These are phyloP conservation scores for Phytopythium kandeliae DNA, from an alignment of 352 stramenopile species.

Conservation along the genomic window DNA sequence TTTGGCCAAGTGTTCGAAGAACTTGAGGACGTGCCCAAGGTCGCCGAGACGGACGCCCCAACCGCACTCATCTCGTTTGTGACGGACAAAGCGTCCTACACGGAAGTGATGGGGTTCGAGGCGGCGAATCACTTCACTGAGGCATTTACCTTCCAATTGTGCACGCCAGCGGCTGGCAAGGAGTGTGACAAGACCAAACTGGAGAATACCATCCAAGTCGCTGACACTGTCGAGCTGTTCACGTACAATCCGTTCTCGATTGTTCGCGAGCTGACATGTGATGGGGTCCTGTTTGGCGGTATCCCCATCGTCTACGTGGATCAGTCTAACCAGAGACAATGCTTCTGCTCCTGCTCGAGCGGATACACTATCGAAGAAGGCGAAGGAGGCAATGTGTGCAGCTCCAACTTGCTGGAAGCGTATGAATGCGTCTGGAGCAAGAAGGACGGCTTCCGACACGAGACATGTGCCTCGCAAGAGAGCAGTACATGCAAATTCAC, in stretches of 20 bases:
- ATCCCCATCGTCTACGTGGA: slow-evolving; percentile 46
- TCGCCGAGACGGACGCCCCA: background rate
- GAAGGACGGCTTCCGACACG: slow-evolving; percentile 18
- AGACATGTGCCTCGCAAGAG: slow-evolving; percentile 16
- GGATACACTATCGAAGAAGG: slow-evolving; percentile 24
- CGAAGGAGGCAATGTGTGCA: slow-evolving; percentile 14
- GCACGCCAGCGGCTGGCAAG: slow-evolving; percentile 11
- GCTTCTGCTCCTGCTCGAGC: slow-evolving; percentile 49
- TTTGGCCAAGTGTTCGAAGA: slow-evolving; percentile 24
- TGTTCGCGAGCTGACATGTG: slow-evolving; percentile 29
- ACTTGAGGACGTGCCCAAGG: slow-evolving; percentile 7
- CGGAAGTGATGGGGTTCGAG: slow-evolving; percentile 26
- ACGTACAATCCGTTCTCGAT: slow-evolving; percentile 61
- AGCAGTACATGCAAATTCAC: slow-evolving; percentile 21
- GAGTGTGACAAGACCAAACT: slow-evolving; percentile 9
- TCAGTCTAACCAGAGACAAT: slow-evolving; percentile 25
- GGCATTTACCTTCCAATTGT: slow-evolving; percentile 38
- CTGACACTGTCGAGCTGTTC: slow-evolving; percentile 37
- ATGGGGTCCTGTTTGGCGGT: slow-evolving; percentile 18
- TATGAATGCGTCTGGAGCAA: slow-evolving; percentile 50
- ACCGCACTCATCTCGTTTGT: slow-evolving; percentile 41
- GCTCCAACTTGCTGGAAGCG: slow-evolving; percentile 13
- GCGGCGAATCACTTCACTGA: slow-evolving; percentile 15
- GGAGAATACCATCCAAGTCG: slow-evolving; percentile 28
- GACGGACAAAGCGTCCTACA: slow-evolving; percentile 29